Conservation (phyloP, 345 rosid species). For the Ceriops tagal region DNA sequence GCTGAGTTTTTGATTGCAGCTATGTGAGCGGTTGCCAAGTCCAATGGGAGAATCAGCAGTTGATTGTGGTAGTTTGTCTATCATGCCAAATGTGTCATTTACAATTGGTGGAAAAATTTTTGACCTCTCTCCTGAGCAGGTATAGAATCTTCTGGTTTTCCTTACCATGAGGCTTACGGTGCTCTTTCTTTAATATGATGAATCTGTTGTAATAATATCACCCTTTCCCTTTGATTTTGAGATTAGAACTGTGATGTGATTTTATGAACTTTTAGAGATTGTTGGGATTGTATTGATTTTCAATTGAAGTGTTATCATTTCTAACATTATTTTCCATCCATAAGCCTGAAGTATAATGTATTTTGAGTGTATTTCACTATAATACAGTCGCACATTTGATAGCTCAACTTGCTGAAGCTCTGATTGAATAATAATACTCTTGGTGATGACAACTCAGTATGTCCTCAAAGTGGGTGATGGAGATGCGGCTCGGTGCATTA, state of each 20-base stretch:
- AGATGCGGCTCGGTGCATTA: constrained; percentile 72
- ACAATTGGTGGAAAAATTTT: constrained; percentile 68
- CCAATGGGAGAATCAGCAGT: constrained; percentile 87
- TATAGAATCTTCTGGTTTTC: constrained; percentile 18
- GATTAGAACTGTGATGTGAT: no score
- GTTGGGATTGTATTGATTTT: no score
- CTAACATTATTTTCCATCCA: no score
- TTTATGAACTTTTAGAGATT: no score
- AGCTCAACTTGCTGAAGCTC: background rate
- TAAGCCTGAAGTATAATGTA: background rate
- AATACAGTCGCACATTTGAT: background rate
- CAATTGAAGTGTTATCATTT: no score
- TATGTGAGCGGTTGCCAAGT: constrained; percentile 74
- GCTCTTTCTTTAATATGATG: background rate
- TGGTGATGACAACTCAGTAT: constrained; percentile 49
- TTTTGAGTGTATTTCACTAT: background rate
- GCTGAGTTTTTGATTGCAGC: constrained; percentile 38
- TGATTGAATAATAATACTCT: background rate
- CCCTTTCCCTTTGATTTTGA: no score
- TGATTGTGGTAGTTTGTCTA: constrained; percentile 52
- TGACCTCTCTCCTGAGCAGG: constrained; percentile 80
- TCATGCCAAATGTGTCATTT: constrained; percentile 79
- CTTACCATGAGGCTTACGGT: background rate
- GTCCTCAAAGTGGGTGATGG: constrained; percentile 85
- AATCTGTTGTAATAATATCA: background rate